Base-by-base conservation (phyloP, 495 filamentous ascomycete species). In the Jackrogersella multiformis region DNA sequence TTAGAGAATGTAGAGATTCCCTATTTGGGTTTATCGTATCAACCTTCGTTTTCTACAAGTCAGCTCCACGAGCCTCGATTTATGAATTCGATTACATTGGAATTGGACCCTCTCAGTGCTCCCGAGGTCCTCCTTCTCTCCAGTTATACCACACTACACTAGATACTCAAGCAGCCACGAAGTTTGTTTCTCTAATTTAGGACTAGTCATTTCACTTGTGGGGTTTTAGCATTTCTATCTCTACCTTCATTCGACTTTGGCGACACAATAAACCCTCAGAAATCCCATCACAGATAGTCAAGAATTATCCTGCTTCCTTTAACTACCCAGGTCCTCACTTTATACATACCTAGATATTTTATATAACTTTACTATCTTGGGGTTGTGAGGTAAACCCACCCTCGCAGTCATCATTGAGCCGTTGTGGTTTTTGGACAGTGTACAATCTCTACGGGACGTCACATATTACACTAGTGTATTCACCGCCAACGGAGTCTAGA, bases 1-100 rank as follows among this genome's bases (percentile, higher is more conserved):
- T 34, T 21, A 3, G 12, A 38, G 35, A 42, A 7, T 35, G 20
- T 34, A 53, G 49, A 12, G 54, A 41, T 58, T 64, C 32, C 60
- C 60, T 68, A 59, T 69, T 59, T 41, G 56, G 35, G 56, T 56
- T 69, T 69, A 69, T 69, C 61, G 34, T 32, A 41, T 26, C 54
- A 53, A 39, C 26, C 45, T 57, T 61, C 57, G 18, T 56, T 67
- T 56, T 44, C 15, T 61, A 44, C 65, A 57, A 58, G 34, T 55
- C 48, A 60, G 48, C 66, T 51, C 55, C 59, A 48, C 30, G 39
- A 64, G 30, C 32, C 61, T 68, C 51, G 30, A 46, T 53, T 57
- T 61, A 54, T 54, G 57, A 56, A 41, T 70, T 60, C 41, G 3
- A 52, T 61, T 59, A 46, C 32, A 45, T 49, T 36, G 21, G 44